Base-by-base conservation (phyloP, 2,329 filamentous ascomycete genomes). In the Beauveria rudraprayagi region DNA sequence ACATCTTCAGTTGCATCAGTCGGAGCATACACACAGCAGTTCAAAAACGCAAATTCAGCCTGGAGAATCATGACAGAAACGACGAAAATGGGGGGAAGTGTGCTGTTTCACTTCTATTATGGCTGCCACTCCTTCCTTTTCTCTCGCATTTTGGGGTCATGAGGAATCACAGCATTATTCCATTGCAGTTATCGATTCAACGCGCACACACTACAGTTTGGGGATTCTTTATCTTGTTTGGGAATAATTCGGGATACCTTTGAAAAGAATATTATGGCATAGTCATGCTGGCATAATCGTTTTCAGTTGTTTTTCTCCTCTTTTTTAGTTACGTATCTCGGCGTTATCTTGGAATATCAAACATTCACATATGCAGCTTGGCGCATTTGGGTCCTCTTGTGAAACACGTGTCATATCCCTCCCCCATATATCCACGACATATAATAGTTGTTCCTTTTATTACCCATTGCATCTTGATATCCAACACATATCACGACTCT, bases 401-500 rank as follows among this genome's bases (percentile, higher is more conserved):
- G 19, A 30, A 55, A 11, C 28, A 56, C n/a, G 7, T 44, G 41
- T 57, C 22, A 17, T 44, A 19, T 11, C 34, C 34, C 11, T 37
- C 14, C 34, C 11, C 34, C 34, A 37, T 37, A 6, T 16, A 16
- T 37, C 34, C 34, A 37, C 34, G 34, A 6, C 34, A 37, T 37
- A 5, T 37, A 14, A 16, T 14, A 37, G 14, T 37, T 37, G 11
- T 37, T 37, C 34, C 34, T 37, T 16, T 16, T 16, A 16, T 37
- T 3, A 37, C 2, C 14, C 34, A 37, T 22, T 16, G 3, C 7
- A 43, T 40, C 16, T 8, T n/a, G 26, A 11, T 8, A 40, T 48
- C 43, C 26, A 22, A 11, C n/a, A 47, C 17, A 30, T 19, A 24
- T 28, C 7, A 34, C 22, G 65, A 62, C 44, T 66, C 66, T 56